phyloP scores from a whole-genome alignment of 1,139 yeast species.

The Petasospora fabianii region DNA sequence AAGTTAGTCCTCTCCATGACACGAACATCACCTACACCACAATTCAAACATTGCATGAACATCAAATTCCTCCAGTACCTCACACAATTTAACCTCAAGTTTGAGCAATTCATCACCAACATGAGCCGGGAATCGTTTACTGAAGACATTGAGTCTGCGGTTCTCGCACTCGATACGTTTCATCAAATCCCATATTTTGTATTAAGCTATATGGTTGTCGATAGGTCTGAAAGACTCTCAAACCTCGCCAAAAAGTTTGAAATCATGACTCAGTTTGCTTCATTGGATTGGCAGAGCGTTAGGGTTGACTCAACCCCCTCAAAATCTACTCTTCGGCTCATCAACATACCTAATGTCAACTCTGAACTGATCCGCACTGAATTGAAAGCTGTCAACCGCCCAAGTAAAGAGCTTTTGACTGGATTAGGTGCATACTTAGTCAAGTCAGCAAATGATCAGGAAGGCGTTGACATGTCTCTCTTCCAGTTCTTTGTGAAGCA shows the following conservation, averaged over 20 bases:
- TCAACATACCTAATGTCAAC: conserved; percentile 15
- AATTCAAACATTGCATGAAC: conserved; percentile 20
- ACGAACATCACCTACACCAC: conserved; percentile 14
- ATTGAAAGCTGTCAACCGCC: conserved; percentile 12
- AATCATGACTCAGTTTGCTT: background rate
- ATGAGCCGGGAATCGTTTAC: conserved; percentile 11
- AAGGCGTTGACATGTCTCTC: conserved; percentile 1
- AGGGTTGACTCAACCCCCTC: conserved; percentile 10
- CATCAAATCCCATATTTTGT: conserved; percentile 18
- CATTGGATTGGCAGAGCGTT: conserved; percentile 19
- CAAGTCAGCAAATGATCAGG: background rate
- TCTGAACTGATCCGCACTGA: conserved; percentile 16
- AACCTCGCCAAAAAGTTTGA: conserved; percentile 3
- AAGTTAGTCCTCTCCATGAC: conserved; percentile 22
- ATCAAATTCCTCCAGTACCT: conserved; percentile 23
- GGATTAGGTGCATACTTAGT: conserved; percentile 15
- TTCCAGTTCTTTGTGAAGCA: conserved; percentile 8
- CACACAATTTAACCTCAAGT: conserved; percentile 13
- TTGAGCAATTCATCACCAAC: conserved; percentile 20
- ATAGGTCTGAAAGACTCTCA: conserved; percentile 11
- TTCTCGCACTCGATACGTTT: conserved; percentile 4
- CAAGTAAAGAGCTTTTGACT: conserved; percentile 14
- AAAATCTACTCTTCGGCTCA: conserved; percentile 11
- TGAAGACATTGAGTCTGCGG: conserved; percentile 7
- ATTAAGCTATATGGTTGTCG: conserved; percentile 11